Conservation (phyloP, 805 yeast genomes). For the Yarrowia sp. region DNA sequence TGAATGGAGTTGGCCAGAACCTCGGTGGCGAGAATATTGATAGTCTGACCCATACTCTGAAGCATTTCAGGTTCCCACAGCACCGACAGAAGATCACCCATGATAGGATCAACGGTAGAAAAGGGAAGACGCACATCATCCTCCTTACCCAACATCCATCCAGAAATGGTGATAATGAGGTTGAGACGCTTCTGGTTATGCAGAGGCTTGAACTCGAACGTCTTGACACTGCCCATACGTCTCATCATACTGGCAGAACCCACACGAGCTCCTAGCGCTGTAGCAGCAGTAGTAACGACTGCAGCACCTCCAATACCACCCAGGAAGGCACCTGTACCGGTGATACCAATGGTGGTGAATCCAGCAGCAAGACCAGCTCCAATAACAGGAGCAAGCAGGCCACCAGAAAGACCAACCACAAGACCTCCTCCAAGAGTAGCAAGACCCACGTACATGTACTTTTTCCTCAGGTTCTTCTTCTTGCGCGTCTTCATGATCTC, state of each 20-base stretch:
- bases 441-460: conserved; percentile 85
- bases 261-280: conserved; percentile 86
- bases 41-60: conserved; percentile 94
- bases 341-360: conserved; percentile 88
- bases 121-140: conserved; percentile 98
- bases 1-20: conserved; percentile 91
- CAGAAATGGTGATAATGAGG: conserved; percentile 85
- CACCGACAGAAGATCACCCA: conserved; percentile 93
- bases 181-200: conserved; percentile 90
- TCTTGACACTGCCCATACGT: conserved; percentile 89
- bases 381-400: conserved; percentile 93
- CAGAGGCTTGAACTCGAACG: conserved; percentile 91
- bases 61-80: conserved; percentile 99
- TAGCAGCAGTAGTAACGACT: conserved; percentile 88
- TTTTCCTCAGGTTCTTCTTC: conserved; percentile 65
- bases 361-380: conserved; percentile 99
- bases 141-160: conserved; percentile 95
- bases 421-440: conserved; percentile 97
- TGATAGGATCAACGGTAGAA: conserved; percentile 94
- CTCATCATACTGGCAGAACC: conserved; percentile 85
- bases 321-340: conserved; percentile 90
- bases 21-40: conserved; percentile 90
- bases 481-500: conserved; percentile 74
- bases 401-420: conserved; percentile 93
- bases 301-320: conserved; percentile 99